phyloP scores from a whole-genome alignment of 192 early-diverging fungal species.

The Helicostylum pulchrum region DNA sequence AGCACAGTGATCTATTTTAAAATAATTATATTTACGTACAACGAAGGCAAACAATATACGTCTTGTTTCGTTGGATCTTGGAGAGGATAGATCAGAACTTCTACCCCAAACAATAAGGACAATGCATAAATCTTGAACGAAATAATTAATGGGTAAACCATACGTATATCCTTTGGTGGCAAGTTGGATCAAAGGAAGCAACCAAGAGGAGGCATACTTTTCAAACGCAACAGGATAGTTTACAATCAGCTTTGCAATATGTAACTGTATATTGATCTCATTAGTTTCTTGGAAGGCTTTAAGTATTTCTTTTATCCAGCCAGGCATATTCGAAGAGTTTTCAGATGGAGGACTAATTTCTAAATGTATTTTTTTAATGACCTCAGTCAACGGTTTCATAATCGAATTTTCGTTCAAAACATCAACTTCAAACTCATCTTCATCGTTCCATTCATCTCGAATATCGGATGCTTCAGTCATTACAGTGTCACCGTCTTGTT shows the following conservation, averaged over 20 bases:
- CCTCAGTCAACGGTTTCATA: slow-evolving; percentile 55
- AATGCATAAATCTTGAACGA: slow-evolving; percentile 66
- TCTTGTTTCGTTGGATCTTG: slow-evolving; percentile 35
- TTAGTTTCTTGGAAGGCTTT: slow-evolving; percentile 49
- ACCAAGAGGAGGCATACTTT: slow-evolving; percentile 56
- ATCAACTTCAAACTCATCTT: slow-evolving; percentile 44
- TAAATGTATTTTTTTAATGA: slow-evolving; percentile 52
- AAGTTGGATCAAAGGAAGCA: slow-evolving; percentile 54
- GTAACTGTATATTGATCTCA: slow-evolving; percentile 55
- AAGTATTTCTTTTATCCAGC: slow-evolving; percentile 64
- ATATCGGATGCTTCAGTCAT: neutral
- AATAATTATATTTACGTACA: slow-evolving; percentile 28
- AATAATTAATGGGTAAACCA: slow-evolving; percentile 64
- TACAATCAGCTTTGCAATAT: slow-evolving; percentile 63
- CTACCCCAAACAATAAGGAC: slow-evolving; percentile 65
- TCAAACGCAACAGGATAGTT: slow-evolving; percentile 63
- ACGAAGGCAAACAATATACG: slow-evolving; percentile 42
- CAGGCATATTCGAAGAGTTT: slow-evolving; percentile 43
- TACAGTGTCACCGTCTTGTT: no score
- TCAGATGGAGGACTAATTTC: slow-evolving; percentile 37
- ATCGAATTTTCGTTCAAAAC: slow-evolving; percentile 61
- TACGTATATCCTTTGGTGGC: slow-evolving; percentile 47
- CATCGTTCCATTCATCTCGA: neutral
- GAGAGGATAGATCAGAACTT: slow-evolving; percentile 23
- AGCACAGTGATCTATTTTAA: neutral